phyloP scores from a whole-genome alignment of 768 basidiomycete genomes.

The Coprinopsis marcescibilis region DNA sequence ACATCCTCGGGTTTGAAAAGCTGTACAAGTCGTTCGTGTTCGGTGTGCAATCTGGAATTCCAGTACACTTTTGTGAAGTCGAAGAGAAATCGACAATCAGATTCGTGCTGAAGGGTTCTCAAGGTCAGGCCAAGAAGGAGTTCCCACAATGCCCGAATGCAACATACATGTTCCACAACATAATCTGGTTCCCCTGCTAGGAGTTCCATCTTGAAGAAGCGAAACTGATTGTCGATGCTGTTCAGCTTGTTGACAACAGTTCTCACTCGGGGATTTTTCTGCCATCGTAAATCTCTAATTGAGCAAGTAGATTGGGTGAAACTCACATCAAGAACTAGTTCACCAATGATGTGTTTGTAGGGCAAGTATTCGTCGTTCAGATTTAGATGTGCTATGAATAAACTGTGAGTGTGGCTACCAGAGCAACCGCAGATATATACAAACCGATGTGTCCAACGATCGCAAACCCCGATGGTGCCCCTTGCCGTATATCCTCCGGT shows the following conservation, averaged over 20 bases:
- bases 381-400: constrained; percentile 76
- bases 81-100: constrained; percentile 82
- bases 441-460: constrained; percentile 86
- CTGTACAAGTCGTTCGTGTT: constrained; percentile 82
- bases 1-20: constrained; percentile 71
- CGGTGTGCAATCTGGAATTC: constrained; percentile 92
- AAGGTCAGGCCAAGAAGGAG: neutral
- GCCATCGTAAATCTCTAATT: neutral
- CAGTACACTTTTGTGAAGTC: constrained; percentile 96
- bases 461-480: constrained; percentile 83
- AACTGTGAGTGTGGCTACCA: neutral
- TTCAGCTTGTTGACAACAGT: constrained; percentile 97
- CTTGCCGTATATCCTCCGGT: constrained; percentile 70
- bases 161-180: constrained; percentile 77
- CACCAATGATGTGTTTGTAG: constrained; percentile 86
- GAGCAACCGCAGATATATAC: constrained; percentile 14
- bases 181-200: constrained; percentile 88
- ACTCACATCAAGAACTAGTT: constrained; percentile 85
- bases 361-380: constrained; percentile 87
- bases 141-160: neutral
- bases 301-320: constrained; percentile 3
- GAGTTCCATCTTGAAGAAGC: constrained; percentile 95
- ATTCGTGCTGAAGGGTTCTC: constrained; percentile 60
- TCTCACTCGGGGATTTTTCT: constrained; percentile 83
- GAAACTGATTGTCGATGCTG: constrained; percentile 77